Evolutionary conservation across 2,329 filamentous ascomycete species (phyloP), one percentile per base, ranked within the genome.

Genomic region (Talaromyces sp.): DNA sequence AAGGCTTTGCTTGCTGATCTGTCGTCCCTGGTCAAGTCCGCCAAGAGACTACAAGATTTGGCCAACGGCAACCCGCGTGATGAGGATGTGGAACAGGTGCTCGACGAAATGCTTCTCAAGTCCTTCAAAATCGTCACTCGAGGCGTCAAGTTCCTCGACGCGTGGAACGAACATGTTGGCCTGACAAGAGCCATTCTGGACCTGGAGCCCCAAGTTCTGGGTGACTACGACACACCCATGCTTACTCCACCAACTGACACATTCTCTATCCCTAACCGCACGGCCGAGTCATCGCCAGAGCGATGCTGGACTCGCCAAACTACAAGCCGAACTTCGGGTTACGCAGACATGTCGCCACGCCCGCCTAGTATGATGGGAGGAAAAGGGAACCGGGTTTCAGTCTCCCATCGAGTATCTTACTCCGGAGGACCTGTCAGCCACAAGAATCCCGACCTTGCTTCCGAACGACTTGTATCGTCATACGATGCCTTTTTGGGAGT

Each of bases 121-220:
- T 93, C 93, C 0, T 98, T 96, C 80, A 92, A 90, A 71, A 92
- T 98, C 58, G 90, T 96, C n/a, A 93, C 88, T 55, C 88, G 93
- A 69, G 92, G 91, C 15, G 92, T 97, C 28, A 85, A 89, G 52
- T 98, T 99, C 70, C 82, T 96, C 49, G 95, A 99, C 68, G 83
- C 93, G 2, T 88, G 95, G 78, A 88, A 90, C 42, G 89, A 80
- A 64, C 76, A 80, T 57, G 79, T 80, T 70, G 77, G 78, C 19
- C 70, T 80, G 67, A 75, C 73, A 58, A 71, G 73, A 70, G 72
- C 74, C 9, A 77, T 78, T 44, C 71, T 71, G 22, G 75, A 77
- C 56, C 64, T 78, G 33, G 73, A 77, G 61, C 69, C 67, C 54
- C 65, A 67, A 17, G 64, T 56, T 51, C 57, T 55, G 9, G 64